These are phyloP conservation scores for Pythium vanterpoolii DNA, from an alignment of 352 stramenopile species.

Conservation along the genomic window DNA sequence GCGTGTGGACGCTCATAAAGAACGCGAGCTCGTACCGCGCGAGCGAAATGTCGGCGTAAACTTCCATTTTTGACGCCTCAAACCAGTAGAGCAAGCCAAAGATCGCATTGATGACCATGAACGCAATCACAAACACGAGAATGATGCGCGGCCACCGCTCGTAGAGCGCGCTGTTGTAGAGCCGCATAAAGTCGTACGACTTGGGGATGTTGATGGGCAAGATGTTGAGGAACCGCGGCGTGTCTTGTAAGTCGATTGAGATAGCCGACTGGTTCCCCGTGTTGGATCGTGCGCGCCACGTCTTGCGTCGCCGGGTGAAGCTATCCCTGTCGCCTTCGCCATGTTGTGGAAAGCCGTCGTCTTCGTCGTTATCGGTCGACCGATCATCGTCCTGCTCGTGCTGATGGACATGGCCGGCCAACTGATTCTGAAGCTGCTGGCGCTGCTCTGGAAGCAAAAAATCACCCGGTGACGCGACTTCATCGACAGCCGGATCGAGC, in stretches of 20 bases:
- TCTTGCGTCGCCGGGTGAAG: constrained; percentile 12
- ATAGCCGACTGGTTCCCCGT: constrained; percentile 32
- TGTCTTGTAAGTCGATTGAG: constrained; percentile 79
- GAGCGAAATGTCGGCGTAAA: constrained; percentile 48
- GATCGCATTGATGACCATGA: constrained; percentile 55
- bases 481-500: constrained; percentile 12
- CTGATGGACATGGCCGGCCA: constrained; percentile 28
- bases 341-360: neutral
- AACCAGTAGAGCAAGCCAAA: constrained; percentile 72
- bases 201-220: constrained; percentile 72
- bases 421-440: constrained; percentile 38
- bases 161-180: constrained; percentile 79
- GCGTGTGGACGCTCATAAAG: constrained; percentile 81
- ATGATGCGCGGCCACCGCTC: constrained; percentile 70
- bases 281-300: constrained; percentile 9
- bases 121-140: constrained; percentile 64
- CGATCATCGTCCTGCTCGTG: constrained; percentile 11
- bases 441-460: constrained; percentile 30
- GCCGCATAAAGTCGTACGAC: constrained; percentile 74
- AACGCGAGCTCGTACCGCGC: constrained; percentile 64
- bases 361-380: constrained; percentile 9
- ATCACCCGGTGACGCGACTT: neutral
- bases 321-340: constrained; percentile 5
- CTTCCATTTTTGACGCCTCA: constrained; percentile 28
- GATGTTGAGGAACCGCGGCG: constrained; percentile 72